Evolutionary conservation across 345 rosid species (phyloP).

Genomic region (Brassica cretica): DNA sequence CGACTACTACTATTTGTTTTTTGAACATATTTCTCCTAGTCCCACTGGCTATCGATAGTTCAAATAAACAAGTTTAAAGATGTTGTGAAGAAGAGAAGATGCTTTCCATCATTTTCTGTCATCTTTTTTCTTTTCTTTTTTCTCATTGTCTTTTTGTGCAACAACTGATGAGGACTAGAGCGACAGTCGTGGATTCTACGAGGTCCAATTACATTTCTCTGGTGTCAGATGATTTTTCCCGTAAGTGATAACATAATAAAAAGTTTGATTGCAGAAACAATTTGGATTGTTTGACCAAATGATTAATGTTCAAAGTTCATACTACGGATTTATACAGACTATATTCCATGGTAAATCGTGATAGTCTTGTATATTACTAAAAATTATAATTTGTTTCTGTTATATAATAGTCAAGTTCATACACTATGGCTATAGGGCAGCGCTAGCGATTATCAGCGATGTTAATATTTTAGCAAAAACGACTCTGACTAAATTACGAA

Average conservation of each 20-base stretch:
- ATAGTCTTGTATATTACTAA: background rate
- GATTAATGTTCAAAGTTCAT: no score
- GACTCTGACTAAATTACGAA: background rate
- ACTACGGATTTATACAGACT: no score
- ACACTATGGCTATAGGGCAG: background rate
- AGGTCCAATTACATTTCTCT: constrained; percentile 41
- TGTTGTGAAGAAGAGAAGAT: constrained; percentile 3
- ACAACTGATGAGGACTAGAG: constrained; percentile 27
- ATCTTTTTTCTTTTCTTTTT: background rate
- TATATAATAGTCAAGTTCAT: background rate
- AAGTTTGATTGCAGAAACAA: background rate
- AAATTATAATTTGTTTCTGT: no score
- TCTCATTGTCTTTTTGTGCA: constrained; percentile 22
- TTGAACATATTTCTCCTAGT: no score
- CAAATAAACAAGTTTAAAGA: background rate
- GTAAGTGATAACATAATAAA: no score
- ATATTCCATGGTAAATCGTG: no score
- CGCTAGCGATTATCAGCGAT: background rate
- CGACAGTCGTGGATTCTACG: constrained; percentile 41
- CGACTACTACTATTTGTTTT: no score
- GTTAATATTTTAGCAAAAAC: background rate
- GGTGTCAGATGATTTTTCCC: constrained; percentile 17
- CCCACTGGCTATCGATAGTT: background rate
- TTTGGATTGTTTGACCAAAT: background rate
- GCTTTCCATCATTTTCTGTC: constrained; percentile 19